phyloP scores from a whole-genome alignment of 331 rosid species.

The Quercus tomentella region DNA sequence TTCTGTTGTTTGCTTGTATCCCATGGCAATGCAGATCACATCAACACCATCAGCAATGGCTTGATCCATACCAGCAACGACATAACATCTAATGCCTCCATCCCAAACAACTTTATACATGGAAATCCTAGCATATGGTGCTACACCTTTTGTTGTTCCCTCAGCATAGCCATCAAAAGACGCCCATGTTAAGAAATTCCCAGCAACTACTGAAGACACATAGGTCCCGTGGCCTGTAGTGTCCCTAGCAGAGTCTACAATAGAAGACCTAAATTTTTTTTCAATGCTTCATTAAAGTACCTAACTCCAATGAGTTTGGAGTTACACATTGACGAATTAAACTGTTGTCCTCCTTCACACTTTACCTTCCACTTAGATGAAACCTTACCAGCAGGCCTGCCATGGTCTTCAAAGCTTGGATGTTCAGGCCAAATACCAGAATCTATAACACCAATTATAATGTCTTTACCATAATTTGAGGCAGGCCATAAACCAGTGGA shows the following conservation, averaged over 20 bases:
- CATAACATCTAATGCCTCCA: not conserved
- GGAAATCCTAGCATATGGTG: slow-evolving; percentile 21
- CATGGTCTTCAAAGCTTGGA: slow-evolving; percentile 30
- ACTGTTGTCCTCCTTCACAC: slow-evolving; percentile 27
- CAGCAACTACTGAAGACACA: slow-evolving; percentile 23
- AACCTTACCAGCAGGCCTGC: not conserved
- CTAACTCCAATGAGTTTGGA: slow-evolving; percentile 29
- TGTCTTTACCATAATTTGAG: not conserved
- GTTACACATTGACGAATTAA: slow-evolving; percentile 29
- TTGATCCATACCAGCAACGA: not conserved
- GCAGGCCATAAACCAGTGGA: no score
- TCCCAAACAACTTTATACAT: slow-evolving; percentile 25
- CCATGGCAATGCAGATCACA: not conserved
- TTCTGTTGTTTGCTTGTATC: slow-evolving; percentile 24
- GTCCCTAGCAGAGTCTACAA: slow-evolving; percentile 28
- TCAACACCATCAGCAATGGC: not conserved
- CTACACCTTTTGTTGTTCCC: slow-evolving; percentile 24
- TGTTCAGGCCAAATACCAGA: slow-evolving; percentile 33
- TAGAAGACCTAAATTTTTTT: not conserved
- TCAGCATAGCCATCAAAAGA: slow-evolving; percentile 31
- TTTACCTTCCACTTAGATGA: slow-evolving; percentile 29
- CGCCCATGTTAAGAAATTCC: slow-evolving; percentile 3
- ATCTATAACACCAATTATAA: slow-evolving; percentile 28
- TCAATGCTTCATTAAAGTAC: slow-evolving; percentile 18
- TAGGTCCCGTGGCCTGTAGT: slow-evolving; percentile 30